Percentiles rank a stretch among this genome's conserved stretches.
phyloP scores from a whole-genome alignment of 1,139 yeast genomes.

The Suhomyces bokatorum region DNA sequence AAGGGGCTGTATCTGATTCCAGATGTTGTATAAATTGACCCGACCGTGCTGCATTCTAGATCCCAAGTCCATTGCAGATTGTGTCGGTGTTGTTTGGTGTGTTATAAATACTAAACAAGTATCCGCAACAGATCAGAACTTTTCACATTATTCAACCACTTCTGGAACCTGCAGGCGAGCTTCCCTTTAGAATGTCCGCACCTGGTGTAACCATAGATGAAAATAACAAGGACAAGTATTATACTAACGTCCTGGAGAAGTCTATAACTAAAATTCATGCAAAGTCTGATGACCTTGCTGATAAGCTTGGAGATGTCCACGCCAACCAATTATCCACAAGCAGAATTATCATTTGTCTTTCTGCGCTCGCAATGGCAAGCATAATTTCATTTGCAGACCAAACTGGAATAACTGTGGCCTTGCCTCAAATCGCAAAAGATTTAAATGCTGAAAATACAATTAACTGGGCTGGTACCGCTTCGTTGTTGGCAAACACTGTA shows the following conservation, averaged over 20 bases:
- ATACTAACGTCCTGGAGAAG: conserved; percentile 5
- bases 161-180: not conserved
- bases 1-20: too few relatives aligned
- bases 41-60: too few relatives aligned
- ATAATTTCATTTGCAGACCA: conserved; percentile 41
- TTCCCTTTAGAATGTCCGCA: not conserved
- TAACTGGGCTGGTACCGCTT: conserved; percentile 51
- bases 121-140: not conserved
- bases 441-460: conserved; percentile 38
- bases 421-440: conserved; percentile 41
- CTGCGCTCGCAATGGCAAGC: conserved; percentile 27
- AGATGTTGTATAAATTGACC: too few relatives aligned
- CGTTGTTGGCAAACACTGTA: conserved; percentile 47
- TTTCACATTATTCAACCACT: not conserved
- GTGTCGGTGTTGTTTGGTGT: too few relatives aligned
- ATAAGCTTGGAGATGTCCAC: conserved; percentile 41
- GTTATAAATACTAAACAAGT: not conserved
- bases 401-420: conserved; percentile 45
- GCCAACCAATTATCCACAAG: conserved; percentile 34
- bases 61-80: too few relatives aligned
- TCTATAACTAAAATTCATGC: not conserved
- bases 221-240: conserved; percentile 2
- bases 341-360: conserved; percentile 31
- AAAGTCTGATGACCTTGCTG: conserved; percentile 21
- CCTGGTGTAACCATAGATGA: not conserved